Evolutionary conservation across 768 basidiomycete genomes (phyloP), one percentile per base, ranked within the genome.

Genomic region (Lactifluus subvellereus): DNA sequence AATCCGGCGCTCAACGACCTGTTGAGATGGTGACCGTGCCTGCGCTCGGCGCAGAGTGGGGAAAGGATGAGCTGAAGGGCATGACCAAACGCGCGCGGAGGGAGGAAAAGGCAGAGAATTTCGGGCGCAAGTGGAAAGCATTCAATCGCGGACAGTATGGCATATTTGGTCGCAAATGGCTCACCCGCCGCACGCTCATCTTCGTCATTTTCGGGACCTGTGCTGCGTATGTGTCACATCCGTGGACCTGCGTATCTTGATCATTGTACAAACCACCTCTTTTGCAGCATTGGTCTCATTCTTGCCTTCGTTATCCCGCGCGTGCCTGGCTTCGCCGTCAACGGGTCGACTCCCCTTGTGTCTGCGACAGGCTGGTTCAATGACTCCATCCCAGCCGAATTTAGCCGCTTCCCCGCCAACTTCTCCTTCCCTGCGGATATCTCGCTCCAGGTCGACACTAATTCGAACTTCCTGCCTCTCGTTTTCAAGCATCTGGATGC

Each of bases 11-110:
- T 18, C 59, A 69, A 4, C 77, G 78, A 10, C 84, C 82, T 3
- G 89, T 94, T 27, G 94, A 98, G 74, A 79, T 95, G 73, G 88
- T 96, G 49, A 96, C 94, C 0, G 92, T 97, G 0, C 94, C 94
- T 3, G 90, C 90, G 2, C 79, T 98, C 3, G 94, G 94, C 20
- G 77, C 94, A 0, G 94, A 98, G 76, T 98, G 94, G 94, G 82
- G 82, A 30, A 84, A 85, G 54, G 77, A 81, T 20, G 94, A 98
- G 72, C 74, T 97, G 73, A 82, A 80, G 53, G 81, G 82, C 42
- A 88, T 92, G 83, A 89, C 88, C 1, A 88, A 86, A 69, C 76
- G 84, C 2, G 89, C 83, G 5, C 82, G 82, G 71, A 78, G 81
- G 33, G 87, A 91, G 73, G 77, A 81, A 54, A 84, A 83, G 71